Conservation (phyloP, 2,329 filamentous ascomycete genomes). For the Fusarium neocosmosporiellum region DNA sequence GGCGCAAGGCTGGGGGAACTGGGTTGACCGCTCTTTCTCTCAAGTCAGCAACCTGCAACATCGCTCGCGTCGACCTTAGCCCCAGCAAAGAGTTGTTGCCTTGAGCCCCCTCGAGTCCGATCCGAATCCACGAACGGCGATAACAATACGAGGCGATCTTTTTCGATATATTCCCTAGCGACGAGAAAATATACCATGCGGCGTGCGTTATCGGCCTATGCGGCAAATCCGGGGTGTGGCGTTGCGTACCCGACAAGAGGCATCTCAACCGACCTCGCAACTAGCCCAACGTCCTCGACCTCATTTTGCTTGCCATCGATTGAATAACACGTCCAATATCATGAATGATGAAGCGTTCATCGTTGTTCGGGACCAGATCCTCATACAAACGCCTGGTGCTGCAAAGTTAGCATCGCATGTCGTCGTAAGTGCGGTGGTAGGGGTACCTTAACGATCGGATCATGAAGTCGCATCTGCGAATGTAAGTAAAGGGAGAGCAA, state of each 20-base stretch:
- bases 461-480: neutral
- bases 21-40: neutral
- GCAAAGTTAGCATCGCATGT: neutral
- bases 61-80: neutral
- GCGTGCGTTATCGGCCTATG: neutral
- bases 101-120: neutral
- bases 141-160: neutral
- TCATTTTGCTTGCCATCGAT: neutral
- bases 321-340: neutral
- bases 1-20: neutral
- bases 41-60: neutral
- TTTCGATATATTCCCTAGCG: neutral
- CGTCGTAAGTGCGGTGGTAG: neutral
- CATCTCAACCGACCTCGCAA: neutral
- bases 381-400: neutral
- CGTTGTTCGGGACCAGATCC: neutral
- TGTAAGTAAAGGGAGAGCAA: neutral
- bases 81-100: neutral
- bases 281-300: neutral
- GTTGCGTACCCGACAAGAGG: neutral
- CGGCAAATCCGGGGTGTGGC: neutral
- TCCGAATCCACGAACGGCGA: neutral
- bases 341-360: neutral
- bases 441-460: neutral
- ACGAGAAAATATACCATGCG: neutral